A percentile compares a stretch with the other conserved stretches of the same genome.
Conservation (phyloP, 164 flowering plant species). For the Akebia trifoliata region DNA sequence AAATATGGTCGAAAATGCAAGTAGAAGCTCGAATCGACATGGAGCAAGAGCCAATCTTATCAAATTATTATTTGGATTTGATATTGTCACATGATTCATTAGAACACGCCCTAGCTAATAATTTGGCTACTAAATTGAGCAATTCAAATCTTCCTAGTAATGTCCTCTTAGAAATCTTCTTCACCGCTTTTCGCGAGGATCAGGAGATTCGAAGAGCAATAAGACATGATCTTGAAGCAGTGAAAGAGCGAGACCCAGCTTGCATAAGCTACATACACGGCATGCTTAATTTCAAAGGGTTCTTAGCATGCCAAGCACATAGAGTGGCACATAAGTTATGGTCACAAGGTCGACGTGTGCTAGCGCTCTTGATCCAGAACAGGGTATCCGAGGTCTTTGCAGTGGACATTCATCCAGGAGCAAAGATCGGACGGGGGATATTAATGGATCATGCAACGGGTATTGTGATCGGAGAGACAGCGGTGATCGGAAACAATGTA, state of each 20-base stretch:
- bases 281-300: conserved; percentile 70
- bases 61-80: conserved; percentile 31
- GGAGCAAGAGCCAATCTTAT: conserved; percentile 54
- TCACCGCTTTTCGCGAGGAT: conserved; percentile 30
- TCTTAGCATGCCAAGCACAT: conserved; percentile 68
- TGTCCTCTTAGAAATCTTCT: conserved; percentile 45
- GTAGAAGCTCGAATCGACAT: conserved; percentile 51
- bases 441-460: conserved; percentile 84
- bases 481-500: conserved; percentile 64
- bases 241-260: conserved; percentile 71
- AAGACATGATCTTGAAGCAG: conserved; percentile 53
- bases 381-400: conserved; percentile 68
- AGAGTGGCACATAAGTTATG: conserved; percentile 60
- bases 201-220: conserved; percentile 32
- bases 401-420: conserved; percentile 81
- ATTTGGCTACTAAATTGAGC: conserved; percentile 41
- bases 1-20: conserved; percentile 41
- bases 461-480: conserved; percentile 74
- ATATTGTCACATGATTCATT: conserved; percentile 45
- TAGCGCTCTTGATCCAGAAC: conserved; percentile 62
- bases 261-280: conserved; percentile 65
- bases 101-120: conserved; percentile 51
- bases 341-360: conserved; percentile 37
- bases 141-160: conserved; percentile 28
- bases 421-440: conserved; percentile 62